A percentile compares a stretch with the other conserved stretches of the same genome.
These are phyloP conservation scores for Candida suzukii DNA, from an alignment of 805 yeast species.

Conservation along the genomic window DNA sequence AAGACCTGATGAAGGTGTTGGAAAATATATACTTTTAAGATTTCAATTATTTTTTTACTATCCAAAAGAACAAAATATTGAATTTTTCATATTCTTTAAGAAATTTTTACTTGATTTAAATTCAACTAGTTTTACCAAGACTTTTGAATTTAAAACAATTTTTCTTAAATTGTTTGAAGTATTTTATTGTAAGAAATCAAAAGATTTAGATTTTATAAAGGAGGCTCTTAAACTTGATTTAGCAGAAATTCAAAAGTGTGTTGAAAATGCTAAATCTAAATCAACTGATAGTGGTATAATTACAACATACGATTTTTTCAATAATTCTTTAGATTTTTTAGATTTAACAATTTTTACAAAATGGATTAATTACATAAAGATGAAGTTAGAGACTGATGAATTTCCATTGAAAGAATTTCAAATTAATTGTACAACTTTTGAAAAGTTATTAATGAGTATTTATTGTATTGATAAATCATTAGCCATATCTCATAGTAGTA, in stretches of 20 bases:
- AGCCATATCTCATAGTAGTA: not conserved
- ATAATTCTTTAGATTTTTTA: too few relatives aligned
- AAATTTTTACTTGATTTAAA: not conserved
- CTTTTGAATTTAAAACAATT: not conserved
- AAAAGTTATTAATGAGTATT: not conserved
- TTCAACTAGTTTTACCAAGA: not conserved
- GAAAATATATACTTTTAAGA: not conserved
- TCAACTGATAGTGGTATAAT: not conserved
- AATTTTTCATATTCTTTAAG: not conserved
- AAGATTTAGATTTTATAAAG: not conserved
- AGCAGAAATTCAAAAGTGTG: not conserved
- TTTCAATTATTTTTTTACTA: not conserved
- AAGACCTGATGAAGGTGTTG: not conserved
- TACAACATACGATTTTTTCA: not conserved
- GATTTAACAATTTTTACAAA: too few relatives aligned
- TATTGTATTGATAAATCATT: not conserved
- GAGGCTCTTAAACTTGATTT: not conserved
- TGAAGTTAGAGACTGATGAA: not conserved
- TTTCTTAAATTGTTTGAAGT: not conserved
- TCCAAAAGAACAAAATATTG: not conserved
- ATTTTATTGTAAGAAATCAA: not conserved
- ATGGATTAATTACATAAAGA: not conserved
- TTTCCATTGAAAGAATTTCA: not conserved
- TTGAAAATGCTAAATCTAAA: not conserved
- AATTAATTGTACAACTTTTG: not conserved